These are phyloP conservation scores for Citrus unshiu DNA, from an alignment of 345 rosid genomes.

Conservation along the genomic window DNA sequence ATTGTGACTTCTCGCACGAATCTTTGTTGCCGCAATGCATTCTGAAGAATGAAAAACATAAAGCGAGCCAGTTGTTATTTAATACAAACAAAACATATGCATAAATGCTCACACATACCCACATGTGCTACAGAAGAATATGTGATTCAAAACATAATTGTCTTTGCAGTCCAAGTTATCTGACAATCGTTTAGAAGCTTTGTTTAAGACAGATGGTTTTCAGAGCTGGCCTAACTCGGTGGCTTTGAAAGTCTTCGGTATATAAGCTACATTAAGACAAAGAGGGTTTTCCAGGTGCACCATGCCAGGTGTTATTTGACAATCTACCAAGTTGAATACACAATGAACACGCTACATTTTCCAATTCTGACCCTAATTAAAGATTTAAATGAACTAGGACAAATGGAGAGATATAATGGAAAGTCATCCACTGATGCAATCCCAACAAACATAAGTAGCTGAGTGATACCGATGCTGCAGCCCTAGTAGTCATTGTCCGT, in stretches of 20 bases:
- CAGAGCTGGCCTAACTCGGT: not conserved
- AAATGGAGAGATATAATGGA: not conserved
- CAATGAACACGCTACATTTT: not conserved
- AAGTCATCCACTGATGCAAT: not conserved
- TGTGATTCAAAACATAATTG: not conserved
- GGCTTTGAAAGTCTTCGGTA: not conserved
- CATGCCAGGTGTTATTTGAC: not conserved
- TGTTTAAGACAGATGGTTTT: not conserved
- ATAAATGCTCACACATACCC: not conserved
- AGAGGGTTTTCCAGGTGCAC: not conserved
- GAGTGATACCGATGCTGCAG: slow-evolving; percentile 90
- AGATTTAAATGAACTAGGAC: not conserved
- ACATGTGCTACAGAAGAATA: not conserved
- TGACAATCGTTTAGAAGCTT: not conserved
- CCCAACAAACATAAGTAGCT: not conserved
- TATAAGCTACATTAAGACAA: not conserved
- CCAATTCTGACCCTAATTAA: not conserved
- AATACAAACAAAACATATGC: not conserved
- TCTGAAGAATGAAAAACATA: slow-evolving; percentile 41
- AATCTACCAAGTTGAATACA: not conserved
- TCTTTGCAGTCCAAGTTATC: not conserved
- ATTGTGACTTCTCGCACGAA: slow-evolving; percentile 98
- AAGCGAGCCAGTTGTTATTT: slow-evolving; percentile 4
- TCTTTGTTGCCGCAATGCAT: slow-evolving; percentile 94
- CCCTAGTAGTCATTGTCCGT: slow-evolving; percentile 98